Evolutionary conservation across 257 asterid genomes (phyloP).

Genomic region (Solanum sitiens): DNA sequence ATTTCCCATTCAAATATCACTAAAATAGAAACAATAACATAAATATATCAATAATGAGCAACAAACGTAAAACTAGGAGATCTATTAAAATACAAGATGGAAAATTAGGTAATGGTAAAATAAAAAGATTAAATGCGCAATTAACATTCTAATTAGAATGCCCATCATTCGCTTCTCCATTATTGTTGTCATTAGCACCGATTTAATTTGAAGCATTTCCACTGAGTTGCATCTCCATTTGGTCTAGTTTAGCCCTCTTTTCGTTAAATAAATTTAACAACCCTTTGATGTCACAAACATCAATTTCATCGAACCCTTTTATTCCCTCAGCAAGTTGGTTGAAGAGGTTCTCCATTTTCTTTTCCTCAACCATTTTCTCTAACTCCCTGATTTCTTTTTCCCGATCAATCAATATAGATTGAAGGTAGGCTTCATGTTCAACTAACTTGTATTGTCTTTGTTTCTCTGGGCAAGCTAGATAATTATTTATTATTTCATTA

Average conservation of each 20-base stretch:
- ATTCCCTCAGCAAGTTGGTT: neutral
- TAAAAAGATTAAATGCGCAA: neutral
- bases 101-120: neutral
- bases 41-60: neutral
- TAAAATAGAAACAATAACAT: neutral
- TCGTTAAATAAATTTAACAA: neutral
- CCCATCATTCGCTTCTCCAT: neutral
- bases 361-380: neutral
- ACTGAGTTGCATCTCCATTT: neutral
- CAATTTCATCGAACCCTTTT: neutral
- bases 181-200: neutral
- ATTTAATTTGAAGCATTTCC: neutral
- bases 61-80: neutral
- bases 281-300: neutral
- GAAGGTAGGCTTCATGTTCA: neutral
- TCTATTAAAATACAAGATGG: neutral
- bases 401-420: neutral
- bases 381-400: neutral
- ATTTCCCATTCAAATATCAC: neutral
- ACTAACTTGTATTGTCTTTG: neutral
- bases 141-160: neutral
- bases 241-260: neutral
- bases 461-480: neutral
- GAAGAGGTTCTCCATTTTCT: neutral
- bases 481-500: neutral